Percentiles rank a stretch among this genome's conserved stretches.
phyloP scores from a whole-genome alignment of 805 yeast species.

The Komagataella pastoris region DNA sequence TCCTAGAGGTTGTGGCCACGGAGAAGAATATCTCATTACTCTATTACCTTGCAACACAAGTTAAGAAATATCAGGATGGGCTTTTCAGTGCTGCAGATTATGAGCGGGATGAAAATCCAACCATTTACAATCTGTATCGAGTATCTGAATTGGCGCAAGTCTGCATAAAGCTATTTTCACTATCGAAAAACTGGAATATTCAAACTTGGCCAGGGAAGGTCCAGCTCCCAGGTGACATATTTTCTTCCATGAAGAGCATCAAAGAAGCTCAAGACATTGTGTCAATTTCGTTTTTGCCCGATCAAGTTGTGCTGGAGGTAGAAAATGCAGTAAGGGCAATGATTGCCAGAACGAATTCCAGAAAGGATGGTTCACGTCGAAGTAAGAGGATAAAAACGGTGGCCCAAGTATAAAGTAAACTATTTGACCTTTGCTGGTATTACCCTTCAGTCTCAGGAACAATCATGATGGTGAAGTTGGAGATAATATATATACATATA shows the following conservation, averaged over 20 bases:
- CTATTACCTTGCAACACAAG: constrained; percentile 63
- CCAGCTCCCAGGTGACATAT: constrained; percentile 57
- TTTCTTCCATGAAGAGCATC: constrained; percentile 42
- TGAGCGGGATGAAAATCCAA: constrained; percentile 9
- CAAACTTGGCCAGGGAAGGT: constrained; percentile 76
- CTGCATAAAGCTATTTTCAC: constrained; percentile 43
- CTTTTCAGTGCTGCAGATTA: constrained; percentile 21
- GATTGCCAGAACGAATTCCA: constrained; percentile 4
- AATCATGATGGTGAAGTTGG: background rate
- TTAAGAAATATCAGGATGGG: constrained; percentile 66
- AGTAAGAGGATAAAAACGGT: background rate
- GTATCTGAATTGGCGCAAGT: constrained; percentile 67
- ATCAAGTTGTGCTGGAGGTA: constrained; percentile 25
- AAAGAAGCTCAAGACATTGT: constrained; percentile 45
- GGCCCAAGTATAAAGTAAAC: background rate
- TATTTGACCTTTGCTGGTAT: background rate
- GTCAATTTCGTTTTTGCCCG: constrained; percentile 42
- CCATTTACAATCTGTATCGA: constrained; percentile 35
- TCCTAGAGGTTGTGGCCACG: constrained; percentile 43
- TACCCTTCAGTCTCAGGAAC: background rate
- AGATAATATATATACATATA: background rate
- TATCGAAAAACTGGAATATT: constrained; percentile 50
- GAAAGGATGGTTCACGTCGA: background rate
- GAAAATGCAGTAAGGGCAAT: constrained; percentile 14
- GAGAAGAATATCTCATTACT: constrained; percentile 59